These are phyloP conservation scores for Pythium aphanidermatum DNA, from an alignment of 352 stramenopile genomes.

Conservation along the genomic window DNA sequence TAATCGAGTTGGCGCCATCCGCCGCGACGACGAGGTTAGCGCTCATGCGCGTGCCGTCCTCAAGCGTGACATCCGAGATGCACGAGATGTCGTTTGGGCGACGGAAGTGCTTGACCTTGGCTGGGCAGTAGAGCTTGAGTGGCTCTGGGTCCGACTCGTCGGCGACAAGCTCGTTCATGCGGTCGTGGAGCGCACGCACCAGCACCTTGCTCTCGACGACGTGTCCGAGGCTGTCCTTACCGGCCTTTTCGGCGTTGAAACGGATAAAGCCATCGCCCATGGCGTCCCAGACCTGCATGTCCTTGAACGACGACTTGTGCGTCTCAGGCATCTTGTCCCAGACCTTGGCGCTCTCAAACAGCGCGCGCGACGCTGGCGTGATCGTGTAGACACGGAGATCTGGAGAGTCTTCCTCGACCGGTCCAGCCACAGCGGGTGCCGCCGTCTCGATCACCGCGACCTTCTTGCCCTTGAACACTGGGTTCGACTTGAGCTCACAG, in stretches of 20 bases:
- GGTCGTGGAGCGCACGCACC: conserved; percentile 77
- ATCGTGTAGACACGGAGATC: conserved; percentile 90
- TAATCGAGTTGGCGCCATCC: conserved; percentile 87
- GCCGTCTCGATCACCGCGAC: conserved; percentile 70
- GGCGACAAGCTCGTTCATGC: conserved; percentile 67
- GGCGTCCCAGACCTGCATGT: conserved; percentile 91
- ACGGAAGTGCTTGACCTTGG: conserved; percentile 80
- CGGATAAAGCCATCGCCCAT: conserved; percentile 87
- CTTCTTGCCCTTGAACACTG: conserved; percentile 72
- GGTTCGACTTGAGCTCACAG: conserved; percentile 73
- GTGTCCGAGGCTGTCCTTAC: conserved; percentile 63
- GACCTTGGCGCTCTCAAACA: conserved; percentile 68
- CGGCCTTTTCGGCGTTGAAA: conserved; percentile 69
- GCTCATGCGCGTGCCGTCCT: conserved; percentile 63
- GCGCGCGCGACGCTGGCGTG: conserved; percentile 71
- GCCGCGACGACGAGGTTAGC: conserved; percentile 82
- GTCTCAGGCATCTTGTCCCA: conserved; percentile 63
- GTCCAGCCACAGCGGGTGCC: conserved; percentile 27
- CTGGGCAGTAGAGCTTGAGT: conserved; percentile 65
- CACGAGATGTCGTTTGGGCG: conserved; percentile 36
- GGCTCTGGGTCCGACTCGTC: conserved; percentile 39
- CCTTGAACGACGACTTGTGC: conserved; percentile 66
- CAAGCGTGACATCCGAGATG: conserved; percentile 57
- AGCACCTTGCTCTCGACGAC: conserved; percentile 87
- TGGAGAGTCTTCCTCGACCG: conserved; percentile 54